Conservation (phyloP, 2,329 filamentous ascomycete species). For the Achaetomium macrosporum region DNA sequence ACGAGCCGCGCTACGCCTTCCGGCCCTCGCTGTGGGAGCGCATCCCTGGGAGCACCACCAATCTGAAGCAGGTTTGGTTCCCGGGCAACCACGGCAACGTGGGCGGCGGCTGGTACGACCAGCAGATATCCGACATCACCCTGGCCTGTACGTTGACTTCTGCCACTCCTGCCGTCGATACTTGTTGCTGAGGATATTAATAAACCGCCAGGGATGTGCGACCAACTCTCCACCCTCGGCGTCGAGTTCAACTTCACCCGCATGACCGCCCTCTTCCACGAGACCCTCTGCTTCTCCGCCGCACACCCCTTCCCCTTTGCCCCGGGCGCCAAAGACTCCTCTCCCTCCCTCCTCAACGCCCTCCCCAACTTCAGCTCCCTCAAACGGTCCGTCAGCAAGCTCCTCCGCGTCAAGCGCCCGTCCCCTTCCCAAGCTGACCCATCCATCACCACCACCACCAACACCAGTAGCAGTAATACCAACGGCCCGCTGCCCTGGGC, state of each 20-base stretch:
- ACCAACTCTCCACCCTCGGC: slow-evolving; percentile 30
- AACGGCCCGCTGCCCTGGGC: slow-evolving; percentile 21
- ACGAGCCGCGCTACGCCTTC: slow-evolving; percentile 41
- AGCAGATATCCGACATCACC: slow-evolving; percentile 30
- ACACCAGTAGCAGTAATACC: neutral
- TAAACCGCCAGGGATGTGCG: slow-evolving; percentile 28
- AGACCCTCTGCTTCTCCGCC: slow-evolving; percentile 29
- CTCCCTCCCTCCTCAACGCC: slow-evolving; percentile 10
- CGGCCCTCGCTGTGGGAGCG: slow-evolving; percentile 39
- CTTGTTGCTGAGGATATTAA: neutral
- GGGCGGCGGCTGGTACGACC: slow-evolving; percentile 51
- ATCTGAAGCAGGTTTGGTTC: slow-evolving; percentile 45
- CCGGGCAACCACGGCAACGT: slow-evolving; percentile 58
- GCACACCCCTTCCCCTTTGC: slow-evolving; percentile 30
- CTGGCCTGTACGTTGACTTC: slow-evolving; percentile 27
- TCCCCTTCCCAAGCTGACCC: no score
- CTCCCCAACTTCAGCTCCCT: slow-evolving; percentile 17
- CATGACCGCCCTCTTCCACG: slow-evolving; percentile 25
- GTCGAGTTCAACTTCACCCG: slow-evolving; percentile 28
- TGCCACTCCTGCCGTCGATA: neutral
- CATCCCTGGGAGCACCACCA: slow-evolving; percentile 26
- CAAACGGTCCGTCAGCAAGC: slow-evolving; percentile 12
- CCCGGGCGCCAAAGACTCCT: slow-evolving; percentile 4
- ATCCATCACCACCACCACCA: no score
- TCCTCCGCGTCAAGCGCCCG: slow-evolving; percentile 3